A percentile compares a stretch with the other conserved stretches of the same genome.
Evolutionary conservation across 2,329 filamentous ascomycete species (phyloP).

Genomic region (Aspergillus amoenus): DNA sequence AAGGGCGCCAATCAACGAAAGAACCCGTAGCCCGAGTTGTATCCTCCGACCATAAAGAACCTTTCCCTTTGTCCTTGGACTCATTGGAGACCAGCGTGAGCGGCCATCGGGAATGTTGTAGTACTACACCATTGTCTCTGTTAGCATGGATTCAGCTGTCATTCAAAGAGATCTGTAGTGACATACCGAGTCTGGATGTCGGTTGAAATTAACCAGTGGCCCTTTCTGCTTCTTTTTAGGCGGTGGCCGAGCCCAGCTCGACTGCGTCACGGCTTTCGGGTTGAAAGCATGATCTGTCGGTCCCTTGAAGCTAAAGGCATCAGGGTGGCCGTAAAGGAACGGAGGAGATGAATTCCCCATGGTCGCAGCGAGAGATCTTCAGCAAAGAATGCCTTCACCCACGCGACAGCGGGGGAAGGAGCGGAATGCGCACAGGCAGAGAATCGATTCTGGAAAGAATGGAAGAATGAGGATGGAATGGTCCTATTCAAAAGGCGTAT

Average conservation of each 20-base stretch:
- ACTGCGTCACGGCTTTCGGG: constrained; percentile 79
- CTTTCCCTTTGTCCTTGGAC: constrained; percentile 65
- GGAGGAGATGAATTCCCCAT: constrained; percentile 61
- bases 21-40: constrained; percentile 67
- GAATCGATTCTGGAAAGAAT: constrained; percentile 20
- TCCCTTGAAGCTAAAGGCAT: constrained; percentile 53
- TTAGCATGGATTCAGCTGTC: neutral
- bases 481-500: neutral
- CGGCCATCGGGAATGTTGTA: constrained; percentile 61
- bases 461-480: constrained; percentile 17
- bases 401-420: constrained; percentile 30
- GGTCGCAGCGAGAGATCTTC: constrained; percentile 28
- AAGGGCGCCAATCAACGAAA: constrained; percentile 67
- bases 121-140: constrained; percentile 31
- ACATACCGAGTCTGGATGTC: constrained; percentile 74
- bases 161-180: neutral
- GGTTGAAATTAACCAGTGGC: constrained; percentile 77
- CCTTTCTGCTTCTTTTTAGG: constrained; percentile 67
- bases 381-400: constrained; percentile 33
- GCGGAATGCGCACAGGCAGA: constrained; percentile 23
- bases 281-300: constrained; percentile 66
- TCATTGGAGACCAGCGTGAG: constrained; percentile 65
- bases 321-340: constrained; percentile 68
- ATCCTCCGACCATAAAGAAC: constrained; percentile 68
- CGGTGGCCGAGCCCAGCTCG: constrained; percentile 66